A percentile compares a stretch with the other conserved stretches of the same genome.
Conservation (phyloP, 495 filamentous ascomycete species). For the Aspergillus campestris region DNA sequence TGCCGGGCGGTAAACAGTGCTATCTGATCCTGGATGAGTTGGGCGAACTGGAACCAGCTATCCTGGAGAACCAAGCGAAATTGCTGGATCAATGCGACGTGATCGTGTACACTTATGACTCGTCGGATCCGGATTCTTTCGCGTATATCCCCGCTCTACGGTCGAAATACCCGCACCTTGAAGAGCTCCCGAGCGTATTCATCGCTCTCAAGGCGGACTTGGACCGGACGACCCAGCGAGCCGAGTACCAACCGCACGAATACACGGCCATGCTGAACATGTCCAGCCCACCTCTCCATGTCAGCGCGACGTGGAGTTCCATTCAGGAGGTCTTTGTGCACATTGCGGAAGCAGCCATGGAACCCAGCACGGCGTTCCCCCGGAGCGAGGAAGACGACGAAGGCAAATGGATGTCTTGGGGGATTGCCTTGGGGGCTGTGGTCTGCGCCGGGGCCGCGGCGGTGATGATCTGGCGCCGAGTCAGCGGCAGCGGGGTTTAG, state of each 20-base stretch:
- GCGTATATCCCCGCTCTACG: constrained; percentile 79
- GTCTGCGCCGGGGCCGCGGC: constrained; percentile 74
- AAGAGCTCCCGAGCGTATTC: constrained; percentile 82
- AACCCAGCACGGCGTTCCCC: constrained; percentile 79
- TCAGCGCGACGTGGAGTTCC: constrained; percentile 83
- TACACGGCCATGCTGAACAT: constrained; percentile 76
- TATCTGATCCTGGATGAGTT: constrained; percentile 94
- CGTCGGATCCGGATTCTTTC: constrained; percentile 90
- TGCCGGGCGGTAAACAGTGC: constrained; percentile 92
- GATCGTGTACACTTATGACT: constrained; percentile 93
- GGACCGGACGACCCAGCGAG: constrained; percentile 88
- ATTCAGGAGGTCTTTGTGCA: constrained; percentile 87
- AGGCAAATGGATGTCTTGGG: constrained; percentile 72
- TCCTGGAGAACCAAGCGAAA: constrained; percentile 84
- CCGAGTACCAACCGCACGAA: constrained; percentile 84
- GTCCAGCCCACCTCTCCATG: constrained; percentile 73
- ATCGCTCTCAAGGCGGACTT: constrained; percentile 88
- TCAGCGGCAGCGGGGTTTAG: constrained; percentile 31
- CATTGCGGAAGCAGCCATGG: constrained; percentile 82
- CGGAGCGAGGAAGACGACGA: constrained; percentile 75
- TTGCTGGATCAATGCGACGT: constrained; percentile 90
- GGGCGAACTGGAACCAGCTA: constrained; percentile 88
- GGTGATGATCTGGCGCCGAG: constrained; percentile 63
- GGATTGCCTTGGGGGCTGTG: constrained; percentile 75
- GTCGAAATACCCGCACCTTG: constrained; percentile 68